Conservation (phyloP, 768 basidiomycete species). For the Mycena belliarum region DNA sequence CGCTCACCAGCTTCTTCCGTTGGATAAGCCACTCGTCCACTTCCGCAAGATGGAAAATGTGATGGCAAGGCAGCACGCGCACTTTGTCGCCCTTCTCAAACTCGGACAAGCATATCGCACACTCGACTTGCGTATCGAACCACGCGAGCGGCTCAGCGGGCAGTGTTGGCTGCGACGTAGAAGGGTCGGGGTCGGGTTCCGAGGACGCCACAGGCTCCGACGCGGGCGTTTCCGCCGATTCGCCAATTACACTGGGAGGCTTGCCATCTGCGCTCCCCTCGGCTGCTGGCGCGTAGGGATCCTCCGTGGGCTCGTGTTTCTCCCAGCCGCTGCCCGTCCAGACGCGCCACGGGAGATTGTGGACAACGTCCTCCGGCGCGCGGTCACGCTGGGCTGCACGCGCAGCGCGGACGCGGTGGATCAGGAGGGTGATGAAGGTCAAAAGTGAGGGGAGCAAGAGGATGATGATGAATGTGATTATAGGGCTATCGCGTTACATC, state of each 20-base stretch:
- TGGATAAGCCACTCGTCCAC: constrained; percentile 92
- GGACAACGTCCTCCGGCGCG: constrained; percentile 80
- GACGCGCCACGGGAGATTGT: constrained; percentile 76
- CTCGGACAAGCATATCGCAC: constrained; percentile 89
- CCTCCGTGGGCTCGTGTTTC: constrained; percentile 58
- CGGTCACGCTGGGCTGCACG: constrained; percentile 83
- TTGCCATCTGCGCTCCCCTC: constrained; percentile 18
- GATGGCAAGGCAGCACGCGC: constrained; percentile 89
- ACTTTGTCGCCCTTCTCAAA: constrained; percentile 89
- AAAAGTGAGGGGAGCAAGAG: constrained; percentile 88
- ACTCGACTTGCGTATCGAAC: constrained; percentile 84
- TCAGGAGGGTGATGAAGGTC: constrained; percentile 83
- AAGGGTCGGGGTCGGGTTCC: constrained; percentile 32
- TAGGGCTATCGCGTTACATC: constrained; percentile 54
- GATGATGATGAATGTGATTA: constrained; percentile 84
- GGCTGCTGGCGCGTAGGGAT: constrained; percentile 22
- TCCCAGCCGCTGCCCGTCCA: constrained; percentile 85
- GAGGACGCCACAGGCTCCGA: not conserved
- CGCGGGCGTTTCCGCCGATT: constrained; percentile 1
- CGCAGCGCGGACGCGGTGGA: constrained; percentile 84
- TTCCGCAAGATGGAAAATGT: constrained; percentile 92
- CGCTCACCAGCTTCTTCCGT: constrained; percentile 84
- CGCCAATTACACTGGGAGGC: constrained; percentile 36
- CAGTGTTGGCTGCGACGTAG: constrained; percentile 38
- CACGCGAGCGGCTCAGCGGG: constrained; percentile 53